Base-by-base conservation (phyloP, 345 rosid genomes). In the Ailanthus altissimus region DNA sequence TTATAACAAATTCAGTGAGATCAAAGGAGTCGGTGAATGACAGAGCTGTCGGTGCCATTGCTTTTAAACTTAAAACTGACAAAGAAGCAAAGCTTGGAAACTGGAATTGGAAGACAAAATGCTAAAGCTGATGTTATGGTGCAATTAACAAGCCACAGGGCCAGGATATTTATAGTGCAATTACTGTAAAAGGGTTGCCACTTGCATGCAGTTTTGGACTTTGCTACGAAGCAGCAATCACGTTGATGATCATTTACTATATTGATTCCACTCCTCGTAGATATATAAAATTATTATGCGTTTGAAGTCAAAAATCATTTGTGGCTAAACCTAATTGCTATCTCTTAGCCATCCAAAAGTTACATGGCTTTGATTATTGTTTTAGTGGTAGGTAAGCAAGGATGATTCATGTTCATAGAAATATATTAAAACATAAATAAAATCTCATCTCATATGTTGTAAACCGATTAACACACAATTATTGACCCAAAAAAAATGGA, bases 1-100 rank as follows among this genome's bases (percentile, higher is more conserved):
- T 66, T 57, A 84, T 72, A 4, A 85, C 90, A 72, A 88, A 85
- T 23, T 88, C 87, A 46, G 81, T 76, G n/a, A 87, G 67, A 73
- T 76, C 63, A 2, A 75, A 40, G 32, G 84, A 78, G 46, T 70
- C 61, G 4, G 71, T 59, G 3, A 42, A 61, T 5, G 84, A 46
- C 21, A 73, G 46, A 38, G 10, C 26, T 26, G 81, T 81, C 69
- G 86, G 86, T 72, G 86, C 84, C 86, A 84, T 84, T 81, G 28
- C 23, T 59, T 26, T 8, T 53, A 3, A 32, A 32, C 38, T 32
- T 32, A 32, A 32, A 32, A 32, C 38, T 32, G 38, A 32, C 1
- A 32, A 32, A 32, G 38, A 32, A 32, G 3, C 1, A 32, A 32
- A 32, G 3, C 38, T 3, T 3, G 38, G 38, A 15, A 54, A n/a